phyloP scores from a whole-genome alignment of 495 filamentous ascomycete genomes.

The Podospora bellae-mahoneyi region DNA sequence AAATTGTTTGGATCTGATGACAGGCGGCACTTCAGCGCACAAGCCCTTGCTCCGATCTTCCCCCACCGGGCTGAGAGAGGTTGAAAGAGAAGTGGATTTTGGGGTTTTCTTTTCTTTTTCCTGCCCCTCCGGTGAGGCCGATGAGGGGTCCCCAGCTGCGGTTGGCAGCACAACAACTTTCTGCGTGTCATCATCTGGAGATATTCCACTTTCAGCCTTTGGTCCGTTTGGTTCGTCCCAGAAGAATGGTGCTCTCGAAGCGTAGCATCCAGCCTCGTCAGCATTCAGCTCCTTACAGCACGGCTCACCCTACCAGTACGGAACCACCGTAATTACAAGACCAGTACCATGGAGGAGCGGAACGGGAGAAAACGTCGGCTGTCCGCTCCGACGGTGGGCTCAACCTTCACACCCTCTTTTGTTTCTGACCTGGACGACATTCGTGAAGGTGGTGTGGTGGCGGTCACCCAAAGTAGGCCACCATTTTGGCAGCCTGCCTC shows the following conservation, averaged over 20 bases:
- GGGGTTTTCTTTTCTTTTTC: neutral
- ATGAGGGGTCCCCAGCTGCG: conserved; percentile 1
- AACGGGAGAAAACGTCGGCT: conserved; percentile 21
- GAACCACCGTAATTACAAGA: conserved; percentile 5
- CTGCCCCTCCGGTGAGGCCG: conserved; percentile 7
- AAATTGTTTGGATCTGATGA: neutral
- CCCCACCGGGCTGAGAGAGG: conserved; percentile 1
- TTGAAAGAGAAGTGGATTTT: conserved; percentile 1
- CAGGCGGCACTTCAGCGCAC: conserved; percentile 2
- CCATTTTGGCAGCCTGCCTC: neutral
- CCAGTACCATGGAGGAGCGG: conserved; percentile 23
- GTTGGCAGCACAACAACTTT: neutral
- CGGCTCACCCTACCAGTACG: neutral
- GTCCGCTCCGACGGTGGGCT: conserved; percentile 7
- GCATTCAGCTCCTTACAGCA: conserved; percentile 11
- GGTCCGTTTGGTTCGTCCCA: neutral
- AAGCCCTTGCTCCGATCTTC: conserved; percentile 5
- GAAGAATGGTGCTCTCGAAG: neutral
- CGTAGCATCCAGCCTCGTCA: neutral
- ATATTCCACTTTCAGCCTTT: neutral
- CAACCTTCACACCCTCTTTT: conserved; percentile 10
- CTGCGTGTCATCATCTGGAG: neutral
- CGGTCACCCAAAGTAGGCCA: neutral
- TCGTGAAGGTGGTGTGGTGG: neutral
- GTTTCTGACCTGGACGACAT: neutral